Percentiles rank a stretch among this genome's conserved stretches.
These are phyloP conservation scores for Sporisorium sorghi DNA, from an alignment of 1,284 basidiomycete species.

Conservation along the genomic window DNA sequence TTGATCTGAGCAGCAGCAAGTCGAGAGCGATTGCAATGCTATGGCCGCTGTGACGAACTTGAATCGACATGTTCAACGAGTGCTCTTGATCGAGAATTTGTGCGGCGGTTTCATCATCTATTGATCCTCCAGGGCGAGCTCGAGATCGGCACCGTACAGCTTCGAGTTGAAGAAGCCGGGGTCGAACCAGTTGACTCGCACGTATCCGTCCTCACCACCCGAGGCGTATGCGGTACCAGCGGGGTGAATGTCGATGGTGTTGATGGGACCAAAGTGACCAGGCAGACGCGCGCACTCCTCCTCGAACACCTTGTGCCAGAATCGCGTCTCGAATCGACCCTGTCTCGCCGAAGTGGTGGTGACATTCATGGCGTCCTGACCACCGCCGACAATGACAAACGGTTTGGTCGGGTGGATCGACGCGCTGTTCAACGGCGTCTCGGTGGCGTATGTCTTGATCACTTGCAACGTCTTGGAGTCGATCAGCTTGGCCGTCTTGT, in stretches of 20 bases:
- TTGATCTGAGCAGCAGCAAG: slow-evolving; percentile 1
- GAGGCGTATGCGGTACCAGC: slow-evolving; percentile 89
- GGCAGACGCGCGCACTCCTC: slow-evolving; percentile 93
- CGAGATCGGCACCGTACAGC: slow-evolving; percentile 67
- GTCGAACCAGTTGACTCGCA: slow-evolving; percentile 70
- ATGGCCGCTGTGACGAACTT: not conserved
- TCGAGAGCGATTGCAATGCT: not conserved
- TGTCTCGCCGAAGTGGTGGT: slow-evolving; percentile 93
- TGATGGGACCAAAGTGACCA: slow-evolving; percentile 88
- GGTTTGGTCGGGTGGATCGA: slow-evolving; percentile 85
- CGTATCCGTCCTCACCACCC: slow-evolving; percentile 91
- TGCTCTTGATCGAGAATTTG: not conserved
- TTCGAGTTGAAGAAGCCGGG: slow-evolving; percentile 65
- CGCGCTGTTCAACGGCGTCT: slow-evolving; percentile 95
- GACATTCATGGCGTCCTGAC: slow-evolving; percentile 97
- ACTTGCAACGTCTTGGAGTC: slow-evolving; percentile 88
- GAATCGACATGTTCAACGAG: not conserved
- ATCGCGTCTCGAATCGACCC: slow-evolving; percentile 97
- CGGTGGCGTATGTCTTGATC: slow-evolving; percentile 91
- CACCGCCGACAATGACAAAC: slow-evolving; percentile 84
- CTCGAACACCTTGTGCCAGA: slow-evolving; percentile 98
- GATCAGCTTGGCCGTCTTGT: slow-evolving; percentile 94
- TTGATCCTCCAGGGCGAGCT: slow-evolving; percentile 65
- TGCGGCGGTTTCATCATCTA: slow-evolving; percentile 28
- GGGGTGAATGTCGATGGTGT: slow-evolving; percentile 95